These are phyloP conservation scores for Xylariaceae sp. DNA, from an alignment of 2,329 filamentous ascomycete genomes.

Conservation along the genomic window DNA sequence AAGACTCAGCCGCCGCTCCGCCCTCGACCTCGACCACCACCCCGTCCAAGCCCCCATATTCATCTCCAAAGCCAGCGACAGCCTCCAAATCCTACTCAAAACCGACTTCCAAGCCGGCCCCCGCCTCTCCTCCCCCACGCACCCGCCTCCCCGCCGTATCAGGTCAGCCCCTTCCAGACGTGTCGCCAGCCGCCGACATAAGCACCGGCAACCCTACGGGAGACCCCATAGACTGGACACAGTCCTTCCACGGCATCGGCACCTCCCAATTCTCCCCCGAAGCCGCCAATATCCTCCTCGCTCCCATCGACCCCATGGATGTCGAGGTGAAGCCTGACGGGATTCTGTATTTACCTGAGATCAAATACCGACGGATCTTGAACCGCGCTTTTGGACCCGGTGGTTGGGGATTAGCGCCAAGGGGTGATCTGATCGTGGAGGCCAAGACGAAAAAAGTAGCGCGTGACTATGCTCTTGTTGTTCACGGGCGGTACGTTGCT, in stretches of 20 bases:
- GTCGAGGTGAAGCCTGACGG: slow-evolving; percentile 98
- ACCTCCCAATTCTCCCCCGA: slow-evolving; percentile 68
- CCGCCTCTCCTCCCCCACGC: slow-evolving; percentile 10
- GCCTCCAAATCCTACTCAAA: slow-evolving; percentile 13
- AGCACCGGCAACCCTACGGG: slow-evolving; percentile 2
- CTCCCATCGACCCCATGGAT: slow-evolving; percentile 67
- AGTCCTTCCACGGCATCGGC: slow-evolving; percentile 78
- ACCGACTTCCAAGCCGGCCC: slow-evolving; percentile 8
- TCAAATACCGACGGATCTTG: slow-evolving; percentile 91
- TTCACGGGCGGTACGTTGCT: slow-evolving; percentile 72
- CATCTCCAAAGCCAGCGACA: slow-evolving; percentile 10
- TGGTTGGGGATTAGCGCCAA: slow-evolving; percentile 89
- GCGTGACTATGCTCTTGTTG: slow-evolving; percentile 89
- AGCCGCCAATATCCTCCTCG: slow-evolving; percentile 65
- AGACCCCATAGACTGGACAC: slow-evolving; percentile 68
- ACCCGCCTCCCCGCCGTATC: slow-evolving; percentile 29
- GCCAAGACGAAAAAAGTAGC: slow-evolving; percentile 76
- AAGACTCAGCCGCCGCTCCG: slow-evolving; percentile 12
- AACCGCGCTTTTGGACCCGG: slow-evolving; percentile 92
- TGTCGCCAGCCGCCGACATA: slow-evolving; percentile 8
- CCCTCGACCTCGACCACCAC: slow-evolving; percentile 7
- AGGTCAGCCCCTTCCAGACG: slow-evolving; percentile 30
- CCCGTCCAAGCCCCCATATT: slow-evolving; percentile 10
- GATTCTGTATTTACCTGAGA: slow-evolving; percentile 93
- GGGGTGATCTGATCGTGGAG: slow-evolving; percentile 83